Evolutionary conservation across 2,329 filamentous ascomycete genomes (phyloP).

Genomic region (Pseudohalonectria lignicola): DNA sequence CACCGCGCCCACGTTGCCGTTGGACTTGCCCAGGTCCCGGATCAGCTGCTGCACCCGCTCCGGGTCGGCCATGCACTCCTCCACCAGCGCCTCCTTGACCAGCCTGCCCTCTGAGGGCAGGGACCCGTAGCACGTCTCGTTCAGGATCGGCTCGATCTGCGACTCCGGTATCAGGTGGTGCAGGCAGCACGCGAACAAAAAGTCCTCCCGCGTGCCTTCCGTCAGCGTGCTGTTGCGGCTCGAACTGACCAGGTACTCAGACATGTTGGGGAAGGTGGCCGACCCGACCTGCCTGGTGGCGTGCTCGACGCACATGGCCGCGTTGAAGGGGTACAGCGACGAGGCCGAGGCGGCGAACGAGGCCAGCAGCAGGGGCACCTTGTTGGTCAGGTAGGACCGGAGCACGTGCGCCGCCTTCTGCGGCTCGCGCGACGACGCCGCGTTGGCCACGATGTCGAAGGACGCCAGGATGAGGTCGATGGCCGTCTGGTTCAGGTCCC

Average conservation of each 20-base stretch:
- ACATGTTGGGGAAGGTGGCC: slow-evolving; percentile 55
- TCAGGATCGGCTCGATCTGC: slow-evolving; percentile 69
- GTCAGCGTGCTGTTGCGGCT: slow-evolving; percentile 41
- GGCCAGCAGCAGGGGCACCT: slow-evolving; percentile 42
- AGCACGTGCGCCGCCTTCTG: slow-evolving; percentile 57
- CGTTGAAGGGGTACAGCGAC: slow-evolving; percentile 65
- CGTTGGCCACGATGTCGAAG: slow-evolving; percentile 83
- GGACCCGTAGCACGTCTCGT: slow-evolving; percentile 73
- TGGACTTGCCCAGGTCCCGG: slow-evolving; percentile 75
- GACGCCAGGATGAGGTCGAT: slow-evolving; percentile 78
- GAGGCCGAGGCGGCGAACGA: slow-evolving; percentile 29
- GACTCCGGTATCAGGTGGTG: slow-evolving; percentile 73
- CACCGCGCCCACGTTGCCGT: slow-evolving; percentile 83
- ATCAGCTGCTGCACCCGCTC: slow-evolving; percentile 68
- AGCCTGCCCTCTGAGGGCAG: slow-evolving; percentile 65
- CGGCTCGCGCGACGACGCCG: slow-evolving; percentile 56
- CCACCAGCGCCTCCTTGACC: slow-evolving; percentile 65
- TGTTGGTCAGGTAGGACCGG: slow-evolving; percentile 75
- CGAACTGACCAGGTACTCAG: slow-evolving; percentile 50
- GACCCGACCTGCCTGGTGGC: slow-evolving; percentile 74
- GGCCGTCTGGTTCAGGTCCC: slow-evolving; percentile 65
- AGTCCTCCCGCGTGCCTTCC: slow-evolving; percentile 55
- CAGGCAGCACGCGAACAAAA: slow-evolving; percentile 81
- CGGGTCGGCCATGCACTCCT: slow-evolving; percentile 66
- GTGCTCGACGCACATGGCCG: slow-evolving; percentile 59